Conservation (phyloP, 345 rosid genomes). For the Corchorus capsularis region DNA sequence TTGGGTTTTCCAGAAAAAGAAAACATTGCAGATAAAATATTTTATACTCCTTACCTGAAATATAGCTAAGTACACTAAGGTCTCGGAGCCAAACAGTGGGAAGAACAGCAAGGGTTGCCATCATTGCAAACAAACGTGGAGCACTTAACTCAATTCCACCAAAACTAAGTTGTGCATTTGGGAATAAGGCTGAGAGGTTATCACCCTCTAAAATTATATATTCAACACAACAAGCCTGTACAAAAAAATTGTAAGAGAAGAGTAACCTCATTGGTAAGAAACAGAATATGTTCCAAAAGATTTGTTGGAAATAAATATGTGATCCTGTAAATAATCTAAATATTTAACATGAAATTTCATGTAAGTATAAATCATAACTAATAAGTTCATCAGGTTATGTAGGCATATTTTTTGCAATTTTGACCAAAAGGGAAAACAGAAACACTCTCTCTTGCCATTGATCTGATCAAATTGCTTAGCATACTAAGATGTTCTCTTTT, state of each 20-base stretch:
- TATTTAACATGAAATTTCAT: no score
- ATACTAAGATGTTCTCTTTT: neutral
- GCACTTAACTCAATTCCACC: conserved; percentile 61
- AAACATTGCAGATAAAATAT: neutral
- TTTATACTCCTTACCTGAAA: conserved; percentile 59
- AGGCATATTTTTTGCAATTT: conserved; percentile 10
- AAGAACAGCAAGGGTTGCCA: conserved; percentile 74
- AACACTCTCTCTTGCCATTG: neutral
- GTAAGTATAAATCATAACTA: no score
- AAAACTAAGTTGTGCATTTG: conserved; percentile 65
- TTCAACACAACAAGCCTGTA: conserved; percentile 92
- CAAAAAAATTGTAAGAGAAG: neutral
- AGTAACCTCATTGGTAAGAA: neutral
- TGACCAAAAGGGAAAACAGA: neutral
- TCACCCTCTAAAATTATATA: conserved; percentile 89
- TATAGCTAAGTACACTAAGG: conserved; percentile 78
- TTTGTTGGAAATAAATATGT: no score
- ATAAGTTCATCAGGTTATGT: no score
- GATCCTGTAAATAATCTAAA: no score
- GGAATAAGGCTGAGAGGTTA: conserved; percentile 82
- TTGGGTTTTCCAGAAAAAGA: neutral
- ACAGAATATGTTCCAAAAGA: neutral
- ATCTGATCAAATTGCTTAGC: neutral
- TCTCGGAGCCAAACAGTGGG: conserved; percentile 96
- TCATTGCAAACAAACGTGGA: conserved; percentile 64